Base-by-base conservation (phyloP, 2,329 filamentous ascomycete genomes). In the Fusarium keratoplasticum region DNA sequence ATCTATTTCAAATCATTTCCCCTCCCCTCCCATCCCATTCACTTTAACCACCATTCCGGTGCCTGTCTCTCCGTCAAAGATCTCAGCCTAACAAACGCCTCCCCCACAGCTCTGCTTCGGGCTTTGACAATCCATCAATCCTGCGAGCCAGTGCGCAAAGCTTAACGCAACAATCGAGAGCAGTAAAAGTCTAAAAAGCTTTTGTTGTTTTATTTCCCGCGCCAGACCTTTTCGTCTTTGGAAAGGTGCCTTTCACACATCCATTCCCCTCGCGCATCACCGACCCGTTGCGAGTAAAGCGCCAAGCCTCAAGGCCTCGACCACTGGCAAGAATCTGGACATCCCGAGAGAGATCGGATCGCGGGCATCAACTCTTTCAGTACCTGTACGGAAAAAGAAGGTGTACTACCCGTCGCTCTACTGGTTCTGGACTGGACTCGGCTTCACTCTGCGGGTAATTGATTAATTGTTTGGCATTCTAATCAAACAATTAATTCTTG, bases 11-110 rank as follows among this genome's bases (percentile, higher is more conserved):
- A 66, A 66, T 61, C 61, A 44, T 55, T 18, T 31, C 20, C 47
- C 57, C 25, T 25, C 47, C 57, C 25, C 4, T 16, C n/a, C 40
- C 11, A 22, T 18, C 33, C 33, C 52, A 61, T 66, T 66, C 64
- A 66, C 67, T 73, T 73, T 71, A 47, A 73, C 70, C 71, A 73
- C 60, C 70, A 73, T 73, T 73, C 71, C 70, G 40, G 50, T 65
- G 35, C 52, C 59, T 65, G 60, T 29, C 25, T 58, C 29, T 31
- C 52, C 54, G 18, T 33, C 52, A 25, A 18, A 16, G 18, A 66
- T 35, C 59, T 57, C 42, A 44, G 35, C n/a, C 55, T 57, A 54
- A 27, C 54, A 33, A 66, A 42, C 59, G 59, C 70, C 61, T 70
- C 70, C 70, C 66, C 71, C 71, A 67, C 70, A 67, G 50, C 33